Percentiles rank a stretch among this genome's conserved stretches.
Conservation (phyloP, 2,329 filamentous ascomycete species). For the Monosporascus sp. region DNA sequence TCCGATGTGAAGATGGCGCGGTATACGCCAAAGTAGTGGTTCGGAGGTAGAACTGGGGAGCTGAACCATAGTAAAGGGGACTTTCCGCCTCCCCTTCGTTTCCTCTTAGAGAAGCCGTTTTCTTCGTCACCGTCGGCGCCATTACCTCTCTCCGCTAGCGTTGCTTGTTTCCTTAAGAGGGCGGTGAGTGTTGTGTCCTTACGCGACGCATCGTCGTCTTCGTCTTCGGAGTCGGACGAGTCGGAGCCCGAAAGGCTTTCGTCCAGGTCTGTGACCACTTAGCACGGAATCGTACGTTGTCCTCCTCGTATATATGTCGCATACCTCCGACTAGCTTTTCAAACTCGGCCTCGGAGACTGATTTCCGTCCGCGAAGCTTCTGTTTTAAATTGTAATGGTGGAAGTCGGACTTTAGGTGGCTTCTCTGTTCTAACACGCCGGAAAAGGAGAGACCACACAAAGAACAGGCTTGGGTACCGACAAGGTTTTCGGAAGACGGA, state of each 20-base stretch:
- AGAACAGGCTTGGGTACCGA: conserved; percentile 70
- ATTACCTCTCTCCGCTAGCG: conserved; percentile 50
- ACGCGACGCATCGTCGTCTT: conserved; percentile 42
- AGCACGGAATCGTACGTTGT: background rate
- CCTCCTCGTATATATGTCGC: background rate
- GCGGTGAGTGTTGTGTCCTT: conserved; percentile 70
- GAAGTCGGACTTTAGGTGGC: conserved; percentile 83
- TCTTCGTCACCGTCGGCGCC: conserved; percentile 46
- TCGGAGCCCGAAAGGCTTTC: conserved; percentile 91
- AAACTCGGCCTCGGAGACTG: conserved; percentile 79
- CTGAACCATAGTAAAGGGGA: conserved; percentile 81
- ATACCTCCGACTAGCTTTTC: conserved; percentile 68
- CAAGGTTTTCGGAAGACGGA: conserved; percentile 35
- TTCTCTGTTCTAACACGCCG: conserved; percentile 73
- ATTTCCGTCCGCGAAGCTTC: conserved; percentile 67
- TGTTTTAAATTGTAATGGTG: conserved; percentile 95
- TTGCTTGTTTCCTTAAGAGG: conserved; percentile 78
- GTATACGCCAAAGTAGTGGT: conserved; percentile 82
- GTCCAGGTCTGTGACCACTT: conserved; percentile 57
- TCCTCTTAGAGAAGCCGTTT: conserved; percentile 41
- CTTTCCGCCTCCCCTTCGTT: conserved; percentile 55
- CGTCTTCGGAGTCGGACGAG: conserved; percentile 65
- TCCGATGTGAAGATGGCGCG: conserved; percentile 69
- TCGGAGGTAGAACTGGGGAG: conserved; percentile 68
- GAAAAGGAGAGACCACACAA: conserved; percentile 71